Evolutionary conservation across 305 asterid species (phyloP).

Genomic region (Lippia alba): DNA sequence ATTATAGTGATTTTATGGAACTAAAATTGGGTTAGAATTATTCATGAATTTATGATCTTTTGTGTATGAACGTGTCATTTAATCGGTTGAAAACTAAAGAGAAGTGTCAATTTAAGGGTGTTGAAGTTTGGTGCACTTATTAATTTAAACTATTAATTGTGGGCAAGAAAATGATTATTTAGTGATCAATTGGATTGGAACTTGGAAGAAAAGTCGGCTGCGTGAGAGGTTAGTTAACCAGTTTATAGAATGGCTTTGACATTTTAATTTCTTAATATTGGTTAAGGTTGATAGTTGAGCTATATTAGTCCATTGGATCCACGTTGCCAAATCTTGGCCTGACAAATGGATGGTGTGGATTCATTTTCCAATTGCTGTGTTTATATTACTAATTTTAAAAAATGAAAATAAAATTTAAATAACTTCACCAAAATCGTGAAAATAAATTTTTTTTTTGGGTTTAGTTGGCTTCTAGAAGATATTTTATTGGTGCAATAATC

Average conservation of each 20-base stretch:
- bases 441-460: not conserved
- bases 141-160: not conserved
- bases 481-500: no score
- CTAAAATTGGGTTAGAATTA: no score
- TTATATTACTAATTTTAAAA: not conserved
- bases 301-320: not conserved
- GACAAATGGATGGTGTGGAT: not conserved
- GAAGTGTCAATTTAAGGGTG: not conserved
- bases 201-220: slow-evolving; percentile 24
- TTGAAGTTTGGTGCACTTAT: not conserved
- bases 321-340: not conserved
- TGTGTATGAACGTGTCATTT: not conserved
- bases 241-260: not conserved
- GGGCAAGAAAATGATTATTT: not conserved
- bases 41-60: not conserved
- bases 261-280: not conserved
- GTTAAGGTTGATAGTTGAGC: not conserved
- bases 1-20: no score
- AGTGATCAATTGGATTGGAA: not conserved
- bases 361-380: not conserved
- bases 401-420: not conserved
- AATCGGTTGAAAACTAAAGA: not conserved
- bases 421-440: not conserved
- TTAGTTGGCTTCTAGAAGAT: not conserved
- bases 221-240: slow-evolving; percentile 30